phyloP scores from a whole-genome alignment of 1,284 basidiomycete genomes.

The Moesziomyces sp. region DNA sequence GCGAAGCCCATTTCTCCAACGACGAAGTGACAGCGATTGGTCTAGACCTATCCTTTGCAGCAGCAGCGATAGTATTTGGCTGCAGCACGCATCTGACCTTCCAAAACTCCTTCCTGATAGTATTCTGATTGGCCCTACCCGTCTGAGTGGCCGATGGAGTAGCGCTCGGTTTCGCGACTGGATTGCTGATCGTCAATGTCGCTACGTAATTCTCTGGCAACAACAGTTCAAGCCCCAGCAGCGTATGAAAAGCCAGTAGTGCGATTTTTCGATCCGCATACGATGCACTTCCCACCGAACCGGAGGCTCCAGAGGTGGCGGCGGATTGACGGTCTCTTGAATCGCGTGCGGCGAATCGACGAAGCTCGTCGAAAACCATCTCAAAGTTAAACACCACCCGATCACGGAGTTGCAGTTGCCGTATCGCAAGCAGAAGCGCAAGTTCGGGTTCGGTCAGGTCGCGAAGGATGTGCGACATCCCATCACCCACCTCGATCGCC shows the following conservation, averaged over 20 bases:
- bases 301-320: slow-evolving; percentile 1
- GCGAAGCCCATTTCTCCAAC: slow-evolving; percentile 42
- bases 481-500: slow-evolving; percentile 21
- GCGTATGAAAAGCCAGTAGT: slow-evolving; percentile 33
- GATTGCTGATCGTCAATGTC: slow-evolving; percentile 29
- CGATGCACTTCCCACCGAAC: slow-evolving; percentile 19
- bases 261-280: slow-evolving; percentile 41
- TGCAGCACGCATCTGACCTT: slow-evolving; percentile 35
- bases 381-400: slow-evolving; percentile 65
- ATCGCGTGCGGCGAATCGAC: slow-evolving; percentile 48
- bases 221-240: slow-evolving; percentile 35
- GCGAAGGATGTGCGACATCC: slow-evolving; percentile 15
- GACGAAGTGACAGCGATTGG: slow-evolving; percentile 19
- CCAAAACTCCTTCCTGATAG: slow-evolving; percentile 38
- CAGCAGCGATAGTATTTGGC: slow-evolving; percentile 10
- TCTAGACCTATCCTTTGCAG: slow-evolving; percentile 30
- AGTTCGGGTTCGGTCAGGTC: slow-evolving; percentile 58
- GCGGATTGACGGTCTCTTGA: slow-evolving; percentile 26
- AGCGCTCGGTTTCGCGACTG: slow-evolving; percentile 25
- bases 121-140: slow-evolving; percentile 34
- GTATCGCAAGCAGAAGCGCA: slow-evolving; percentile 60
- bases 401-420: slow-evolving; percentile 59
- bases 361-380: slow-evolving; percentile 60
- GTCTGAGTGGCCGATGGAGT: slow-evolving; percentile 2
- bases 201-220: slow-evolving; percentile 26